phyloP scores from a whole-genome alignment of 1,139 yeast genomes.

The Geotrichum aggregatum region DNA sequence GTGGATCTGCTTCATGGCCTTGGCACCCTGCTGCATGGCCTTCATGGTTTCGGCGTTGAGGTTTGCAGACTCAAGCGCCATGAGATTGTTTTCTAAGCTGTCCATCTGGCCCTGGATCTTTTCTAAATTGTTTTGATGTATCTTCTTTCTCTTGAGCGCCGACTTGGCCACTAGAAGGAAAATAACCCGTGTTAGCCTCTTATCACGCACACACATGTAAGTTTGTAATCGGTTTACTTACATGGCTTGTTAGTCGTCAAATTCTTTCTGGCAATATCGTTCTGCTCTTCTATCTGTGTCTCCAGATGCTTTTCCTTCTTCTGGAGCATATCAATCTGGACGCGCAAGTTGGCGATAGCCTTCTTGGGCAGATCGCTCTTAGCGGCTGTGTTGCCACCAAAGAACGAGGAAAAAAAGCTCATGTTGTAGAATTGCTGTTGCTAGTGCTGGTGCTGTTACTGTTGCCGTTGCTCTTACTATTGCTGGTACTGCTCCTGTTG shows the following conservation, averaged over 20 bases:
- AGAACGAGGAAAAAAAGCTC: constrained; percentile 45
- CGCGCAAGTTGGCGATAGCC: constrained; percentile 86
- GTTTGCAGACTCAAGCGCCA: constrained; percentile 90
- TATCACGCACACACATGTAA: not conserved
- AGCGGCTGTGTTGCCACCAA: constrained; percentile 64
- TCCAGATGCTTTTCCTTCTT: constrained; percentile 83
- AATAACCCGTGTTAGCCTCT: not conserved
- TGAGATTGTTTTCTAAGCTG: constrained; percentile 81
- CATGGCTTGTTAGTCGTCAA: constrained; percentile 64
- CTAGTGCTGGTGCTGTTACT: too few species aligned
- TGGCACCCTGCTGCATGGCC: constrained; percentile 97
- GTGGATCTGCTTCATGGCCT: constrained; percentile 94
- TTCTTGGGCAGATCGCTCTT: constrained; percentile 85
- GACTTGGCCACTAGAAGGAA: constrained; percentile 60
- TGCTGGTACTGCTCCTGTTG: too few species aligned
- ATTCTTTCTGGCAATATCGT: constrained; percentile 68
- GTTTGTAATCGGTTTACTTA: constrained; percentile 13
- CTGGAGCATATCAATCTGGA: constrained; percentile 78
- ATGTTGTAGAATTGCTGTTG: constrained; percentile 16
- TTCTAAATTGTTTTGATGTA: constrained; percentile 67
- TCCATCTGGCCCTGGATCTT: constrained; percentile 87
- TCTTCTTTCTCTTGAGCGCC: constrained; percentile 86
- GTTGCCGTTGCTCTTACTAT: too few species aligned
- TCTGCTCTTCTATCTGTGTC: constrained; percentile 79
- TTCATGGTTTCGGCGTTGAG: constrained; percentile 96